Conservation (phyloP, 108 stramenopile species). For the Asterionellopsis glacialis region DNA sequence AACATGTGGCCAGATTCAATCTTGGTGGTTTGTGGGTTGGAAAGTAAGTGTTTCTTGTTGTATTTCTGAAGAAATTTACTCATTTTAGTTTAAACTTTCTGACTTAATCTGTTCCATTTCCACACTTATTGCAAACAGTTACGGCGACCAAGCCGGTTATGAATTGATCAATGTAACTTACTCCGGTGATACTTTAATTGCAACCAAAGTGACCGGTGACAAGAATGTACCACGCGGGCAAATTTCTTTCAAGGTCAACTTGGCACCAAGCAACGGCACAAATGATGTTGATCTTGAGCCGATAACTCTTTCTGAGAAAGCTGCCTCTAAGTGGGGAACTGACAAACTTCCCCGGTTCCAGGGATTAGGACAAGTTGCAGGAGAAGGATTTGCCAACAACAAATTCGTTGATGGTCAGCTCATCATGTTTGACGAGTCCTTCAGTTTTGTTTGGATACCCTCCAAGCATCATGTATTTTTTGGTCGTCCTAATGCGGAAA, state of each 20-base stretch:
- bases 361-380: constrained; percentile 68
- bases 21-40: too few relatives aligned
- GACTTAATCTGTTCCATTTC: too few relatives aligned
- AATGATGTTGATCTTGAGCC: constrained; percentile 37
- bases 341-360: constrained; percentile 50
- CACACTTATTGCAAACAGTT: not conserved
- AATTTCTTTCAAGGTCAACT: constrained; percentile 59
- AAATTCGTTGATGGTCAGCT: constrained; percentile 79
- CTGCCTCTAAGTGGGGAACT: constrained; percentile 62
- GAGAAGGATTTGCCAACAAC: constrained; percentile 44
- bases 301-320: constrained; percentile 54
- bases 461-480: constrained; percentile 80
- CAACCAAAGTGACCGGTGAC: constrained; percentile 71
- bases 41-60: not conserved
- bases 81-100: too few relatives aligned
- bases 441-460: constrained; percentile 74
- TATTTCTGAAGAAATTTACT: too few relatives aligned
- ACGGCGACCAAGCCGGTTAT: constrained; percentile 32
- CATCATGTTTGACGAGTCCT: constrained; percentile 64
- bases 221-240: constrained; percentile 66
- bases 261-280: constrained; percentile 22
- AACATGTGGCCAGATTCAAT: too few relatives aligned
- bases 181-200: constrained; percentile 46
- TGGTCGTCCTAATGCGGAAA: constrained; percentile 59
- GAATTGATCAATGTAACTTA: constrained; percentile 86